Evolutionary conservation across 148 eudicot species (phyloP), one percentile per base, ranked within the genome.

Genomic region (Silene conica): DNA sequence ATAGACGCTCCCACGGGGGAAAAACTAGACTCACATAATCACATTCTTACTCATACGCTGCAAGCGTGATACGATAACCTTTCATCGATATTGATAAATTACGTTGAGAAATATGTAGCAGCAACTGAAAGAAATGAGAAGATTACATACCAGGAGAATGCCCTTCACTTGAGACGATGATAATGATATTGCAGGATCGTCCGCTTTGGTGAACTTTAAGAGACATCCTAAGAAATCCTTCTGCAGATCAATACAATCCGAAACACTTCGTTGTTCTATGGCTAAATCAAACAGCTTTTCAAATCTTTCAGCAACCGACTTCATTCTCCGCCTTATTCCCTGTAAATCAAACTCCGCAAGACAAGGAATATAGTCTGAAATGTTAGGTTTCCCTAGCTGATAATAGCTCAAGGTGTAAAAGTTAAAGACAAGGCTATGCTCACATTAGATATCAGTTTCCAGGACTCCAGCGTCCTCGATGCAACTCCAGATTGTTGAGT

Each of bases 401-500:
- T n/a, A n/a, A n/a, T 71, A 50, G 59, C 61, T 43, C 50, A 68
- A 6, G 38, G 31, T 38, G 56, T 21, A 67, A 52, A 41, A 78
- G 59, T 77, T 18, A 34, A 8, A 15, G n/a, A 16, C 20, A n/a
- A 63, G 65, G 20, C 16, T 18, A 72, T 28, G 62, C 85, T 88
- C 78, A 91, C 98, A 67, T 89, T 92, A 43, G 99, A 96, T 60
- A 79, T 59, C 21, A 73, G 25, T 58, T 86, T 86, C 97, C 92
- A 92, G 16, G 80, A 81, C 72, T 96, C 90, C 55, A 96, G 89
- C 18, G 99, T 96, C 70, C 73, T 76, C 13, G 89, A 10, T 59
- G 99, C 96, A 78, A 83, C 85, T n/a, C 97, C 99, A 11, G 99
- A 92, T 69, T 74, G 66, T 28, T 83, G 93, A 7, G 89, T 88